These are phyloP conservation scores for Fonsecaea multimorphosa DNA, from an alignment of 2,329 filamentous ascomycete genomes.

Conservation along the genomic window DNA sequence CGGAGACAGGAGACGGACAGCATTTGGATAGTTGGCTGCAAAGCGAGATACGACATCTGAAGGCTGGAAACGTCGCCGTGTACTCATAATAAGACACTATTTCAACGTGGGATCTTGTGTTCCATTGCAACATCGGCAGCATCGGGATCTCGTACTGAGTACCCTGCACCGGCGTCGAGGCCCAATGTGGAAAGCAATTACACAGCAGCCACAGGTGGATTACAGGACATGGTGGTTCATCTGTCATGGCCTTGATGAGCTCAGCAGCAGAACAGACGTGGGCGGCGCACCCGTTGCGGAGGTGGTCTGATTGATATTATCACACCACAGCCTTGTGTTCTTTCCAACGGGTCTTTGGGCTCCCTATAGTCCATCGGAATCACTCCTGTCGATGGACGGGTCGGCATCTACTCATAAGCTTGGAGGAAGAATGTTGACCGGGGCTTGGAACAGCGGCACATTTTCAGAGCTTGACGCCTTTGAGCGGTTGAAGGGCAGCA, in stretches of 20 bases:
- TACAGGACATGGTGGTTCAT: conserved; percentile 9
- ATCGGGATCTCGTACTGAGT: neutral
- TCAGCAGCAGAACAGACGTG: conserved; percentile 8
- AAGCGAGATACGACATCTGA: conserved; percentile 30
- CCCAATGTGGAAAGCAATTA: conserved; percentile 21
- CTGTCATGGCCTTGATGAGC: conserved; percentile 13
- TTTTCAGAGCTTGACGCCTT: neutral
- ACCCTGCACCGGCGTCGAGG: neutral
- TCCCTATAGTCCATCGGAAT: neutral
- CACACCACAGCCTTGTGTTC: conserved; percentile 11
- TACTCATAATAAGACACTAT: conserved; percentile 36
- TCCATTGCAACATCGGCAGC: neutral
- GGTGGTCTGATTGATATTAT: conserved; percentile 17
- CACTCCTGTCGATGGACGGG: neutral
- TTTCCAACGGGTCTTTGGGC: neutral
- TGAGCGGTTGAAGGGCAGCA: neutral
- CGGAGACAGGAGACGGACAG: conserved; percentile 1
- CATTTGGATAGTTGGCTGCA: conserved; percentile 6
- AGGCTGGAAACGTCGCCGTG: conserved; percentile 28
- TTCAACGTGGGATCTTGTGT: neutral
- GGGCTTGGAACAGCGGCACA: neutral
- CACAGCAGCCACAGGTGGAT: conserved; percentile 13
- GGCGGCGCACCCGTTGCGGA: neutral
- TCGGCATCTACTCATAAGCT: neutral
- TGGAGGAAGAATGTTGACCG: neutral